These are phyloP conservation scores for Metschnikowia vanudenii DNA, from an alignment of 805 yeast species.

Conservation along the genomic window DNA sequence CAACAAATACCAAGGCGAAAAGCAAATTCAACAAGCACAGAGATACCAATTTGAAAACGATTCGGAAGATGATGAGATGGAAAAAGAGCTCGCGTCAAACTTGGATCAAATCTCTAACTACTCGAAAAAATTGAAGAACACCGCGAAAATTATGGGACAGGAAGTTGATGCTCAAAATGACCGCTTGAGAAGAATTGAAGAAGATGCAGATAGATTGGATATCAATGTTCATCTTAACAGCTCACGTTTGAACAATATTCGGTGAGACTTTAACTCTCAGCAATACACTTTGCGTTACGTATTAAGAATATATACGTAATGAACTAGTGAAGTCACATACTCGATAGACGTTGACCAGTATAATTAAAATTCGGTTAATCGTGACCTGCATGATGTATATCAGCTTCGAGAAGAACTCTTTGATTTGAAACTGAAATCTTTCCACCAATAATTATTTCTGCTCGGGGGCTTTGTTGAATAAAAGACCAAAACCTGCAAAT, in stretches of 20 bases:
- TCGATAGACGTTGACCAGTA: too few relatives aligned
- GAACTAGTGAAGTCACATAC: too few relatives aligned
- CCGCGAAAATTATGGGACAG: slow-evolving; percentile 69
- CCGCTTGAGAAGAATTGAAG: slow-evolving; percentile 73
- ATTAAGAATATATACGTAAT: too few relatives aligned
- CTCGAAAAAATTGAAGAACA: slow-evolving; percentile 65
- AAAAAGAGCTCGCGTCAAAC: slow-evolving; percentile 79
- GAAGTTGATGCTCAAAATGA: slow-evolving; percentile 79
- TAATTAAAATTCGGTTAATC: too few relatives aligned
- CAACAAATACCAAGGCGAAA: slow-evolving; percentile 52
- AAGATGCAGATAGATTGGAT: slow-evolving; percentile 81
- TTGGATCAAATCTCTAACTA: slow-evolving; percentile 72
- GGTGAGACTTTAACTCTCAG: slow-evolving; percentile 12
- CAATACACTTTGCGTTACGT: neutral
- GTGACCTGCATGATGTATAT: too few relatives aligned
- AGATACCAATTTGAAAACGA: slow-evolving; percentile 85
- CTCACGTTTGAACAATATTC: slow-evolving; percentile 58
- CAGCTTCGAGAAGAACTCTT: too few relatives aligned
- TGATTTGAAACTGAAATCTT: too few relatives aligned
- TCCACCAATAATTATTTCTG: too few relatives aligned
- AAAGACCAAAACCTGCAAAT: too few relatives aligned
- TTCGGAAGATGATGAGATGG: slow-evolving; percentile 90
- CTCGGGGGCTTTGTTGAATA: too few relatives aligned
- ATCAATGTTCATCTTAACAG: slow-evolving; percentile 78
- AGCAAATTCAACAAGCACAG: slow-evolving; percentile 55